phyloP scores from a whole-genome alignment of 306 rosid genomes.

The Cicer yamashitae region DNA sequence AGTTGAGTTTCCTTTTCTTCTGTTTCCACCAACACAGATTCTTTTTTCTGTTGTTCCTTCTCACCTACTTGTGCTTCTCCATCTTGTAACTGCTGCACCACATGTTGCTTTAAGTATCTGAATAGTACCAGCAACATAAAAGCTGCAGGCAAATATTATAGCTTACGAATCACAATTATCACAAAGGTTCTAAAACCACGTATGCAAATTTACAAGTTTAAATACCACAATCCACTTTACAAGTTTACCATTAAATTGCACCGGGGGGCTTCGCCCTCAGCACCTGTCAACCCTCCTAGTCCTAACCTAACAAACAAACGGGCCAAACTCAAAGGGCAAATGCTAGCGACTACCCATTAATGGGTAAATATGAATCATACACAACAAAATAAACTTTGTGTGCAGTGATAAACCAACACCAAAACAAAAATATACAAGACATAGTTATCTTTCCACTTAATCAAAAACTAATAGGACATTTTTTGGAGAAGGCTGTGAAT shows the following conservation, averaged over 20 bases:
- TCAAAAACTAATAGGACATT: background rate
- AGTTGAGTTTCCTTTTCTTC: constrained; percentile 43
- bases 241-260: too few species aligned
- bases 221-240: too few species aligned
- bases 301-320: too few species aligned
- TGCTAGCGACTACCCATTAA: too few species aligned
- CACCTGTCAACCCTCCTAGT: too few species aligned
- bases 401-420: background rate
- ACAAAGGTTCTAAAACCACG: constrained; percentile 8
- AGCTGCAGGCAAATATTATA: constrained; percentile 55
- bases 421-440: background rate
- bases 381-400: background rate
- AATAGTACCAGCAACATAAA: constrained; percentile 74
- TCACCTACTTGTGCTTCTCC: constrained; percentile 47
- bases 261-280: too few species aligned
- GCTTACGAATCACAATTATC: constrained; percentile 36
- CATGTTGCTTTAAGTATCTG: constrained; percentile 62
- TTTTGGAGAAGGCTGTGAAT: background rate
- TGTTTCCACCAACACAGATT: constrained; percentile 45
- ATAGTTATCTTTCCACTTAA: background rate
- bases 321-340: too few species aligned
- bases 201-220: background rate
- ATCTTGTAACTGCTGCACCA: constrained; percentile 50
- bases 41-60: constrained; percentile 54
- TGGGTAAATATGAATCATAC: too few species aligned